Percentiles rank a stretch among this genome's conserved stretches.
Evolutionary conservation across 345 rosid species (phyloP).

Genomic region (Gossypium sturtianum): DNA sequence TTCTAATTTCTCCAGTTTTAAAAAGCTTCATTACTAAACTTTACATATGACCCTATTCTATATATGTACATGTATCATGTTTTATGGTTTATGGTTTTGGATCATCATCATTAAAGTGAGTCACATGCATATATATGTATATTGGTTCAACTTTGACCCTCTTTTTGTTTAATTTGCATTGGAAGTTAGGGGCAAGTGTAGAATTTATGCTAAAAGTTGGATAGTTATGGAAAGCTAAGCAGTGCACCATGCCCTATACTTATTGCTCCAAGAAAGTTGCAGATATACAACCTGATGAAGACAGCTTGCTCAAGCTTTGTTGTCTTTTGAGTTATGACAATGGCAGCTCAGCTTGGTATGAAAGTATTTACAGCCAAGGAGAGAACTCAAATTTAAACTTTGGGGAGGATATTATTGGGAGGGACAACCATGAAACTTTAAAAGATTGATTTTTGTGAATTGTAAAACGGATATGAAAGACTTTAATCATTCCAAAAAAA

Average conservation of each 20-base stretch:
- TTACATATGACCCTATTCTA: too few species aligned
- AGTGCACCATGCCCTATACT: background rate
- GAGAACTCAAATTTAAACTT: too few species aligned
- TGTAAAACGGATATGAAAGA: too few species aligned
- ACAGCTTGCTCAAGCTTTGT: background rate
- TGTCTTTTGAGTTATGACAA: background rate
- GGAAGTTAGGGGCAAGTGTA: constrained; percentile 1
- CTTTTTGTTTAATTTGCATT: background rate
- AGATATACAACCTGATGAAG: background rate
- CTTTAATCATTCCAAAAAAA: too few species aligned
- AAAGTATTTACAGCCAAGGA: too few species aligned
- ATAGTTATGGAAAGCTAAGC: background rate
- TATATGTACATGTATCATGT: too few species aligned
- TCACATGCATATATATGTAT: background rate
- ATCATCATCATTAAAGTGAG: background rate
- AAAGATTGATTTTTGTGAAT: too few species aligned
- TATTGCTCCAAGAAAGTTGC: background rate
- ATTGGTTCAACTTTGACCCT: background rate
- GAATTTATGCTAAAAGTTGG: background rate
- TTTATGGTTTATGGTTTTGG: background rate
- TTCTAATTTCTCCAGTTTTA: too few species aligned
- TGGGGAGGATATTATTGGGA: too few species aligned
- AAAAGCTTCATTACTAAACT: too few species aligned
- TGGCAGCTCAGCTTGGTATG: background rate
- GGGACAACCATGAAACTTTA: rapidly evolving